Conservation (phyloP, 257 asterid genomes). For the Salvia splendens region DNA sequence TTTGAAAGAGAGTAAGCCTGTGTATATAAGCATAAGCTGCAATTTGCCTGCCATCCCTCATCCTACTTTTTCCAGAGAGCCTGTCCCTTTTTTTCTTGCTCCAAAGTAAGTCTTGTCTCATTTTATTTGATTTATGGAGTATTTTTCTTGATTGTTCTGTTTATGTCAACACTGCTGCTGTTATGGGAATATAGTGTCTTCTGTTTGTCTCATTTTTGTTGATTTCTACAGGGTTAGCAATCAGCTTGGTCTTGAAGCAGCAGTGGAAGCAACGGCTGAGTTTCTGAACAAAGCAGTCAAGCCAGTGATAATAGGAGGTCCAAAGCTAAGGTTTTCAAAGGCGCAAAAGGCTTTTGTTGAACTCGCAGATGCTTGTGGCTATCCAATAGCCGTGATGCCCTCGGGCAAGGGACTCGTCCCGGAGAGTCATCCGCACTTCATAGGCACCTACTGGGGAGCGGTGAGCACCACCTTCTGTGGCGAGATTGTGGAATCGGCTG, state of each 20-base stretch:
- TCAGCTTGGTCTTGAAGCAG: slow-evolving; percentile 51
- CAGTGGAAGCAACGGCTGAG: slow-evolving; percentile 59
- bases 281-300: slow-evolving; percentile 60
- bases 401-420: slow-evolving; percentile 54
- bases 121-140: too few relatives aligned
- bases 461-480: slow-evolving; percentile 57
- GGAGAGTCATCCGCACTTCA: slow-evolving; percentile 53
- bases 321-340: slow-evolving; percentile 43
- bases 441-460: slow-evolving; percentile 64
- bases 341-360: slow-evolving; percentile 45
- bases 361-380: slow-evolving; percentile 50
- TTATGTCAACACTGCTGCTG: too few relatives aligned
- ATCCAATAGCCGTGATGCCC: slow-evolving; percentile 59
- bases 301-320: slow-evolving; percentile 56
- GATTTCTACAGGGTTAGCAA: slow-evolving; percentile 40
- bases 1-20: slow-evolving; percentile 68
- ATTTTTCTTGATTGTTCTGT: too few relatives aligned
- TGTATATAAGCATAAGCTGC: slow-evolving; percentile 61
- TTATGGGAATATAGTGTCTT: too few relatives aligned
- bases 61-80: slow-evolving; percentile 66
- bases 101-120: slow-evolving; percentile 39
- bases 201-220: too few relatives aligned
- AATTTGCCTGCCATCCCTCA: slow-evolving; percentile 60
- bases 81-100: slow-evolving; percentile 56
- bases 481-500: slow-evolving; percentile 61